phyloP scores from a whole-genome alignment of 257 asterid genomes.

The Haberlea rhodopensis region DNA sequence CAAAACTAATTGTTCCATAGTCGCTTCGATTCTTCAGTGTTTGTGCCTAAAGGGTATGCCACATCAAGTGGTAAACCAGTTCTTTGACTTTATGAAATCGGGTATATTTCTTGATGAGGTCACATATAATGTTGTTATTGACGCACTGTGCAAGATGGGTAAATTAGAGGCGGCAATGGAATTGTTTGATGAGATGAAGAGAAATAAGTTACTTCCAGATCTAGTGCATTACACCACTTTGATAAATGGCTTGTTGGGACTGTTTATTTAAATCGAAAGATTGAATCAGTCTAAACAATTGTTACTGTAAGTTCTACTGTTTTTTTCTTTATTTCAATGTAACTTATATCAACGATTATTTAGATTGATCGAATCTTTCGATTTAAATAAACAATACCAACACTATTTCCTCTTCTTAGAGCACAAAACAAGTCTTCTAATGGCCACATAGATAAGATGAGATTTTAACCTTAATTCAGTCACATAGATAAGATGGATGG shows the following conservation, averaged over 20 bases:
- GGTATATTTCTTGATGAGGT: slow-evolving; percentile 65
- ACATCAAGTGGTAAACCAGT: slow-evolving; percentile 46
- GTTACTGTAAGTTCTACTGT: too few species aligned
- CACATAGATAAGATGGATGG: too few species aligned
- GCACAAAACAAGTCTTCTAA: too few species aligned
- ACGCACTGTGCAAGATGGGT: slow-evolving; percentile 64
- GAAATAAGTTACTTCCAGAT: slow-evolving; percentile 53
- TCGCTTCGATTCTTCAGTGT: slow-evolving; percentile 65
- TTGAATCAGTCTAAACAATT: too few species aligned
- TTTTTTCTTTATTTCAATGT: too few species aligned
- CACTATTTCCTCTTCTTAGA: too few species aligned
- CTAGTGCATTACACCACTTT: slow-evolving; percentile 71
- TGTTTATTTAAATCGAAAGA: too few species aligned
- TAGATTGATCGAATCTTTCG: too few species aligned
- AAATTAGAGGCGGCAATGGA: slow-evolving; percentile 52
- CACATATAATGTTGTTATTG: slow-evolving; percentile 57
- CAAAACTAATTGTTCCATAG: slow-evolving; percentile 50
- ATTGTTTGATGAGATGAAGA: slow-evolving; percentile 71
- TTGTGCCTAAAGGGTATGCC: slow-evolving; percentile 60
- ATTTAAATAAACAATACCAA: too few species aligned
- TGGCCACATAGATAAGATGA: too few species aligned
- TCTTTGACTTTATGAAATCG: slow-evolving; percentile 37
- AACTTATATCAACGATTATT: too few species aligned
- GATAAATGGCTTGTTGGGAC: slow-evolving; percentile 65
- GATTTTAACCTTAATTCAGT: too few species aligned